Evolutionary conservation across 139 green algal genomes (phyloP).

Genomic region (Parachlorella kessleri): DNA sequence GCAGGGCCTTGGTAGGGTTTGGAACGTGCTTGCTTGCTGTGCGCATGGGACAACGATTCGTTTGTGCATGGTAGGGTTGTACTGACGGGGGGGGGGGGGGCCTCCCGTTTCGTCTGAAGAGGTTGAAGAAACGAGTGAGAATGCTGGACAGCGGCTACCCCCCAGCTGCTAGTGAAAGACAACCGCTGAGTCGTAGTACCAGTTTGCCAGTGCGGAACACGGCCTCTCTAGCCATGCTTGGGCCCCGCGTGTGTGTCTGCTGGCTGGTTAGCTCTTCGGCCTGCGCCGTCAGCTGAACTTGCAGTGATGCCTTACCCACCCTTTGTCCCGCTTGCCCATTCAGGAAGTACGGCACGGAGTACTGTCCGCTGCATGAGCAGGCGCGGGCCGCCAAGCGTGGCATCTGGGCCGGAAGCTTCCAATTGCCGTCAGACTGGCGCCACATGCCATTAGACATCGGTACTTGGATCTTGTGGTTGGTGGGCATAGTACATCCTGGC

Average conservation of each 20-base stretch:
- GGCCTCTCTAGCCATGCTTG: no score
- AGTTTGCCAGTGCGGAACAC: no score
- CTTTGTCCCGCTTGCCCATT: not conserved
- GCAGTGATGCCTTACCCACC: not conserved
- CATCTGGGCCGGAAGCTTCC: constrained; percentile 76
- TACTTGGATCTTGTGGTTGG: constrained; percentile 80
- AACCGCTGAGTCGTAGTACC: no score
- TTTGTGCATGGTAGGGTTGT: no score
- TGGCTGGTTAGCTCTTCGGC: not conserved
- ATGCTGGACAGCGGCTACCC: not conserved
- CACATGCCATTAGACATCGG: constrained; percentile 47
- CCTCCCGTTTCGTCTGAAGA: no score
- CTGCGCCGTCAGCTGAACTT: not conserved
- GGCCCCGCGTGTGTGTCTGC: not conserved
- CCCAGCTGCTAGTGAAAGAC: not conserved
- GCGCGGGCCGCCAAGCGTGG: constrained; percentile 50
- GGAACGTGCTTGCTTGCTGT: no score
- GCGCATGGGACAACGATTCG: no score
- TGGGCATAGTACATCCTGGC: no score
- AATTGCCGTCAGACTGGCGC: constrained; percentile 58
- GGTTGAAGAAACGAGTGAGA: no score
- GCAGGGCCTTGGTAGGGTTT: no score
- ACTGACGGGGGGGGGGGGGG: no score
- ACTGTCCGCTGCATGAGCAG: constrained; percentile 62
- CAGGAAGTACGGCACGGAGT: constrained; percentile 77